Base-by-base conservation (phyloP, 2,329 filamentous ascomycete genomes). In the Fusarium acutatum region DNA sequence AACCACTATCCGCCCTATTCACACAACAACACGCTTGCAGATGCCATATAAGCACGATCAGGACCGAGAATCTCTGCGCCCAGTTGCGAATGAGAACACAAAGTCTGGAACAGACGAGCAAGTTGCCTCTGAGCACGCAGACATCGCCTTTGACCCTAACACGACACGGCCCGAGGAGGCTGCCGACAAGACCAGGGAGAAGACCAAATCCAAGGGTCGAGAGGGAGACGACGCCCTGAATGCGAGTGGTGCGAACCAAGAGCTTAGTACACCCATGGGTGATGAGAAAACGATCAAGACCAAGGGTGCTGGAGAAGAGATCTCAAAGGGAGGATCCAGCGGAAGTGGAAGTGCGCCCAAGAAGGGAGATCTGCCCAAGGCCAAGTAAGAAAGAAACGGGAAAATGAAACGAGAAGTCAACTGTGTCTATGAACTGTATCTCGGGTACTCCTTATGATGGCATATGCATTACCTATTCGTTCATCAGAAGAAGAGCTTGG, bases 61-160 rank as follows among this genome's bases (percentile, higher is more conserved):
- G 73, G 87, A 91, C 78, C 88, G 90, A 58, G 87, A 92, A 71
- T 86, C 86, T 6, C 86, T 97, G 38, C 89, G 92, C 66, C 90
- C 92, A 0, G 86, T 89, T 38, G 82, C 88, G 6, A 89, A 87
- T 60, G 93, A 97, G 79, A 89, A 91, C 82, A 89, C 89, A 64
- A 90, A 92, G 79, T 90, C 89, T 56, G 92, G 90, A 7, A 89
- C 89, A 0, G 93, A 92, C 75, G 85, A 91, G 50, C 86, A 88
- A 47, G 83, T 84, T 18, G 87, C 91, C 0, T 86, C 87, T 0
- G 84, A 86, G 35, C 84, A 88, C 64, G 80, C 84, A 7, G 86
- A 91, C 46, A 87, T 91, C 0, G 92, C 94, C 2, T 97, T 93
- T 81, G 87, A 94, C 79, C 89, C 91, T 0, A 82, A 86, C 62